Evolutionary conservation across 2,329 filamentous ascomycete species (phyloP).

Genomic region (Cercospora nicotianae): DNA sequence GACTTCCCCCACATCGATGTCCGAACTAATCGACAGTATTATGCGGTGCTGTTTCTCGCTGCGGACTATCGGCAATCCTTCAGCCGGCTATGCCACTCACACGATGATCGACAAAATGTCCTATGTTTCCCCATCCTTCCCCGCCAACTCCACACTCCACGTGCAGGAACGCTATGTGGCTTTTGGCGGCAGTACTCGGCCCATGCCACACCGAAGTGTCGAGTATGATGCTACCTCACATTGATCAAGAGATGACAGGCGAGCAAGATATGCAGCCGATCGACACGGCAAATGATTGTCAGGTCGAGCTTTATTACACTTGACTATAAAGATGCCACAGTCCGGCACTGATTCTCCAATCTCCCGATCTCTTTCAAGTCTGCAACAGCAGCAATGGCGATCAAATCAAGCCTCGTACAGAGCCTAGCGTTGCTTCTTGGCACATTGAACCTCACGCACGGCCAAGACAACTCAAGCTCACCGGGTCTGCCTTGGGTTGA

Average conservation of each 20-base stretch:
- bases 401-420: not conserved
- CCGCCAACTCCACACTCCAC: not conserved
- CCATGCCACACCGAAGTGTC: not conserved
- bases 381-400: not conserved
- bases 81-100: not conserved
- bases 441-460: not conserved
- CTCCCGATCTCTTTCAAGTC: not conserved
- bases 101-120: not conserved
- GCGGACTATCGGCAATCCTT: not conserved
- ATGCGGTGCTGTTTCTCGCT: not conserved
- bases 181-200: not conserved
- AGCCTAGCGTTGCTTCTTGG: not conserved
- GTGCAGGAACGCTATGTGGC: not conserved
- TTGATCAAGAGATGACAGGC: not conserved
- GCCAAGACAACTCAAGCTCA: slow-evolving; percentile 6
- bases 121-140: not conserved
- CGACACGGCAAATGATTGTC: not conserved
- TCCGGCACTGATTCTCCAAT: not conserved
- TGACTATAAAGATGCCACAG: not conserved
- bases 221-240: not conserved
- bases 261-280: not conserved
- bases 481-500: slow-evolving; percentile 5
- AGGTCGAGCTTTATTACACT: not conserved
- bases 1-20: not conserved
- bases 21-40: not conserved